Base-by-base conservation (phyloP, 2,329 filamentous ascomycete species). In the Fusarium circinatum region DNA sequence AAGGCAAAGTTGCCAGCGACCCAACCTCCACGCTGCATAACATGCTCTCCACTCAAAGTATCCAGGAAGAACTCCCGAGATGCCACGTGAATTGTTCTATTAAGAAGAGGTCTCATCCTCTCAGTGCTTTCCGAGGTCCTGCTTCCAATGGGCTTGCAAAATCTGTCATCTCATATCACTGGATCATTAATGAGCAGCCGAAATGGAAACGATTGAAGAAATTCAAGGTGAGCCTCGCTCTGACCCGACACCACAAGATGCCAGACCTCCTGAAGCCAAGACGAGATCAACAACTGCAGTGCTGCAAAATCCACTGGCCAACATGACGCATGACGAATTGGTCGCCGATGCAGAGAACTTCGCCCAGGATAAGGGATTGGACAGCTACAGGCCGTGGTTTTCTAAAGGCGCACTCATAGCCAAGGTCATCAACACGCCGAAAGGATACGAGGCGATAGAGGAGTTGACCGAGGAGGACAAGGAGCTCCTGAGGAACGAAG, bases 331-430 rank as follows among this genome's bases (percentile, higher is more conserved):
- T 5, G 72, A 73, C 8, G 64, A 76, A 13, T 63, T 78, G 22
- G 47, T 76, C 18, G 58, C 54, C 15, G 74, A 78, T 58, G 73
- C 59, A 13, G 66, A 73, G n/a, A 51, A 24, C 2, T 73, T 78
- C 28, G 66, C 65, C n/a, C 54, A 2, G 84, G 51, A 42, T 30
- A 55, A 55, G 26, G 36, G 36, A 5, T 22, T 55, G 24, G 15
- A 28, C 15, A 41, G 88, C 30, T 82, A 88, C 62, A 76, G 85
- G 2, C 83, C 81, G 83, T 57, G 79, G 41, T 82, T 83, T 61
- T 78, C 76, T 54, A 82, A 82, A 45, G 82, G 80, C 20, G 81
- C 80, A 18, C 78, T 83, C 26, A 77, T 83, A 4, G 81, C 82
- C n/a, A 80, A 81, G 48, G 69, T 71, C 15, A 62, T 71, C 42